A percentile compares a stretch with the other conserved stretches of the same genome.
These are phyloP conservation scores for Aspergillus sojae DNA, from an alignment of 2,329 filamentous ascomycete genomes.

Conservation along the genomic window DNA sequence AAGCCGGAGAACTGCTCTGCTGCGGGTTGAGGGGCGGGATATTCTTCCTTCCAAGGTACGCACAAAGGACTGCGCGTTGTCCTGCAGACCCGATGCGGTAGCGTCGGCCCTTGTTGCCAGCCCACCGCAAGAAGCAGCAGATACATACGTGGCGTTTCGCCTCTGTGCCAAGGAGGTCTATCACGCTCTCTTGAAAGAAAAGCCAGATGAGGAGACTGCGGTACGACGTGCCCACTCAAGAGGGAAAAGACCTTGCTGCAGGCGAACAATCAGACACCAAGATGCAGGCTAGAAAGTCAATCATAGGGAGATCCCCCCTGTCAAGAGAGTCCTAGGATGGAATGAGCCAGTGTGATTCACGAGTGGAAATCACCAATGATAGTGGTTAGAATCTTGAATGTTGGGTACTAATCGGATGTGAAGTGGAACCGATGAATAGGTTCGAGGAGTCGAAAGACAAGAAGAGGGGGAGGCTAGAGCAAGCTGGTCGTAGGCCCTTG, in stretches of 20 bases:
- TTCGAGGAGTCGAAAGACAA: neutral
- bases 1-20: neutral
- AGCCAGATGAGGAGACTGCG: neutral
- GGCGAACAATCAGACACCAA: neutral
- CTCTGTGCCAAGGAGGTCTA: neutral
- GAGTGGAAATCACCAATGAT: neutral
- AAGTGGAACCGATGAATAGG: constrained; percentile 2
- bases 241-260: neutral
- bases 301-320: neutral
- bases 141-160: neutral
- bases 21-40: neutral
- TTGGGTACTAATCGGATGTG: neutral
- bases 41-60: neutral
- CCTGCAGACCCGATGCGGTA: neutral
- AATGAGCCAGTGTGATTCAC: neutral
- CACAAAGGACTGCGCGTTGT: neutral
- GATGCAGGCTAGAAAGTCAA: neutral
- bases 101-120: neutral
- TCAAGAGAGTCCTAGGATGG: neutral
- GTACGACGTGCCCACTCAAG: constrained; percentile 2
- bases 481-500: neutral
- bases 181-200: neutral
- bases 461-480: neutral
- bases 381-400: neutral
- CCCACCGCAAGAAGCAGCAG: neutral